Conservation (phyloP, 2,329 filamentous ascomycete species). For the Microcera coccophila region DNA sequence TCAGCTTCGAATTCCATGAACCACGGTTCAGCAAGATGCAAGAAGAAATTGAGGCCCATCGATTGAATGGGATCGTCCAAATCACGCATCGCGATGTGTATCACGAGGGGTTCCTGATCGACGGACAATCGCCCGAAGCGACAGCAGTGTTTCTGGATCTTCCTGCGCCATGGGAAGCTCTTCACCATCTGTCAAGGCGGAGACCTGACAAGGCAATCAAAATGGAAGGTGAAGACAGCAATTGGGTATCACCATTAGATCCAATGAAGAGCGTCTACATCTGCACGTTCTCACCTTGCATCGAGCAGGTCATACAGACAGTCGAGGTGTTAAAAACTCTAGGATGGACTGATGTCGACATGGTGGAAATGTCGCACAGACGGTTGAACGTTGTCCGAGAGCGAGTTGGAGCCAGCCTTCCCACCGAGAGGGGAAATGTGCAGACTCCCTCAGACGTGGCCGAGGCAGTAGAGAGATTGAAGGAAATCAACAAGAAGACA, state of each 20-base stretch:
- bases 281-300: conserved; percentile 94
- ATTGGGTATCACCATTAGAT: conserved; percentile 62
- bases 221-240: conserved; percentile 21
- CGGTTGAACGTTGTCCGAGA: conserved; percentile 80
- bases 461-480: conserved; percentile 71
- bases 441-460: conserved; percentile 68
- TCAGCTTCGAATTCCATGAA: conserved; percentile 79
- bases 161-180: conserved; percentile 75
- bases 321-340: conserved; percentile 73
- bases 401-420: conserved; percentile 64
- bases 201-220: conserved; percentile 24
- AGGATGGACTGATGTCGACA: conserved; percentile 88
- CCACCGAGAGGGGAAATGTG: conserved; percentile 66
- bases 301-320: conserved; percentile 89
- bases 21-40: conserved; percentile 66
- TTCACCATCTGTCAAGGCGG: conserved; percentile 67
- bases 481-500: conserved; percentile 67
- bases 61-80: conserved; percentile 60
- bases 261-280: conserved; percentile 69
- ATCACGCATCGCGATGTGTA: conserved; percentile 80
- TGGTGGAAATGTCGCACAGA: conserved; percentile 82
- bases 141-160: conserved; percentile 75
- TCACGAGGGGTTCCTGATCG: conserved; percentile 64
- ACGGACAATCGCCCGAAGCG: conserved; percentile 57
- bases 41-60: conserved; percentile 66